Conservation (phyloP, 768 basidiomycete species). For the Rickenella mellea region DNA sequence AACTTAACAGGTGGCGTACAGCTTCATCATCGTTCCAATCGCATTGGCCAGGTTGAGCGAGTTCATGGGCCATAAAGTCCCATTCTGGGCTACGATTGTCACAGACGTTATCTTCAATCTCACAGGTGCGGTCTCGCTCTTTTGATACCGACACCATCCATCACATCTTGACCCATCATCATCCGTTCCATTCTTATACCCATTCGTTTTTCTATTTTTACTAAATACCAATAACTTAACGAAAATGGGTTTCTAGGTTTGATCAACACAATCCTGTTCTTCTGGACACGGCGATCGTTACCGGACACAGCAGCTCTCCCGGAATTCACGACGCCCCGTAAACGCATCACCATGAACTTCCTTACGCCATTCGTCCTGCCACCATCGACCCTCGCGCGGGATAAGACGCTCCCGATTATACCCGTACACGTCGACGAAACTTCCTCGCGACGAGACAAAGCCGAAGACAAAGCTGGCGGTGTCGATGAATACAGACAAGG, state of each 20-base stretch:
- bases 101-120: constrained; percentile 20
- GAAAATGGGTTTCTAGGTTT: constrained; percentile 12
- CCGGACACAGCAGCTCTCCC: constrained; percentile 17
- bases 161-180: background rate
- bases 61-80: constrained; percentile 16
- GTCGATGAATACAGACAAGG: too few relatives aligned
- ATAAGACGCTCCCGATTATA: too few relatives aligned
- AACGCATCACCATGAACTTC: too few relatives aligned
- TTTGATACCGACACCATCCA: background rate
- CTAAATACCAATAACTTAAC: background rate
- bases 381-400: too few relatives aligned
- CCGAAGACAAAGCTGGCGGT: too few relatives aligned
- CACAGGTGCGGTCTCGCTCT: constrained; percentile 9
- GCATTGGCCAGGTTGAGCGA: constrained; percentile 19
- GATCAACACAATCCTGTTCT: constrained; percentile 21
- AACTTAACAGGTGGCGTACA: constrained; percentile 18
- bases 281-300: constrained; percentile 20
- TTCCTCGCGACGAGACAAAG: too few relatives aligned
- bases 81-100: constrained; percentile 15
- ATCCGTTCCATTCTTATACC: background rate
- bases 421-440: too few relatives aligned
- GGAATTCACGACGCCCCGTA: constrained; percentile 16
- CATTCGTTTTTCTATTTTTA: background rate
- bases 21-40: constrained; percentile 20
- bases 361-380: too few relatives aligned